These are phyloP conservation scores for Paracoccidioides brasiliensis DNA, from an alignment of 2,329 filamentous ascomycete genomes.

Conservation along the genomic window DNA sequence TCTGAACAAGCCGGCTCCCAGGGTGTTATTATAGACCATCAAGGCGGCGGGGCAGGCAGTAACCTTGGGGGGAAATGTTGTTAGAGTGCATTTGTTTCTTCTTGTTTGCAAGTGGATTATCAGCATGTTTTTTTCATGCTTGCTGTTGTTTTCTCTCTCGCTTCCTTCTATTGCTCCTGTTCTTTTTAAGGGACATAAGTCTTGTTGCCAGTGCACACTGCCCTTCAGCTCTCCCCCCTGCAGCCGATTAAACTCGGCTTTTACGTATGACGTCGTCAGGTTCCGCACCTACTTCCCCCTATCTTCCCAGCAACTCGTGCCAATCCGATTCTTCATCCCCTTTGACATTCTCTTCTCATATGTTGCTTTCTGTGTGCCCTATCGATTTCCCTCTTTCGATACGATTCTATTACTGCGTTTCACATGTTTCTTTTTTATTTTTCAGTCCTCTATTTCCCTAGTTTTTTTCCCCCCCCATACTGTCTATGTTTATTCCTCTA, in stretches of 20 bases:
- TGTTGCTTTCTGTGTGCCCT: not conserved
- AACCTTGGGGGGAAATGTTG: conserved; percentile 61
- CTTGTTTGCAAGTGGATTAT: not conserved
- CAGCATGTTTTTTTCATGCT: conserved; percentile 5
- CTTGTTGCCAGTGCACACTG: too few relatives aligned
- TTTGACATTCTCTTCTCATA: not conserved
- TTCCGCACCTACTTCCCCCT: not conserved
- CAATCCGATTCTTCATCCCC: not conserved
- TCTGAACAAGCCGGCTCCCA: conserved; percentile 48
- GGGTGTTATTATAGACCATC: conserved; percentile 57
- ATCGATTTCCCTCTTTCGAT: not conserved
- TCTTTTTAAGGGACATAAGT: not conserved
- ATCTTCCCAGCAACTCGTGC: not conserved
- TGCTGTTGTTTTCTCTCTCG: not conserved
- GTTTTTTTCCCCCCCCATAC: conserved; percentile 6
- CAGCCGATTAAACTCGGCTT: too few relatives aligned
- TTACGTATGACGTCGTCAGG: not conserved
- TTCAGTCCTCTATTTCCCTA: conserved; percentile 1
- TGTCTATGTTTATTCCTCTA: conserved; percentile 9
- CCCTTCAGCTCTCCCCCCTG: too few relatives aligned
- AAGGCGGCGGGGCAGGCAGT: conserved; percentile 38
- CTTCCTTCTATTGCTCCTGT: not conserved
- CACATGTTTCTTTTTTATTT: conserved; percentile 1
- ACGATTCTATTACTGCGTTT: conserved; percentile 3
- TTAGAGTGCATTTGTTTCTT: conserved; percentile 31